A percentile compares a stretch with the other conserved stretches of the same genome.
Evolutionary conservation across 352 stramenopile genomes (phyloP).

Genomic region (Elongisporangium senticosum): DNA sequence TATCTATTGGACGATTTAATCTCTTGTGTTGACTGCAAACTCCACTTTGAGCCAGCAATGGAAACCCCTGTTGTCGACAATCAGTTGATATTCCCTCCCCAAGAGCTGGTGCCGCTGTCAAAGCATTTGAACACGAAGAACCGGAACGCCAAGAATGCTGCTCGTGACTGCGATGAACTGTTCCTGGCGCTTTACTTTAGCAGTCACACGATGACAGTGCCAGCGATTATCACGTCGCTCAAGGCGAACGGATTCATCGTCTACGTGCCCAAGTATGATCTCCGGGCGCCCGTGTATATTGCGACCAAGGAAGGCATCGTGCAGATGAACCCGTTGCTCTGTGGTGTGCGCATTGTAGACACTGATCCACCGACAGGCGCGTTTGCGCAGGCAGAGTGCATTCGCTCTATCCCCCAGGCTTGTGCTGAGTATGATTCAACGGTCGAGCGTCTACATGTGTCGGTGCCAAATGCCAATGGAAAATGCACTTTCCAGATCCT

Average conservation of each 20-base stretch:
- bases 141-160: constrained; percentile 83
- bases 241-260: constrained; percentile 91
- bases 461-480: constrained; percentile 17
- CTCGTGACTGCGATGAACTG: constrained; percentile 84
- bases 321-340: constrained; percentile 75
- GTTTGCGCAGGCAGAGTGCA: constrained; percentile 53
- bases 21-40: constrained; percentile 52
- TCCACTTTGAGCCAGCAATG: constrained; percentile 19
- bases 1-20: constrained; percentile 63
- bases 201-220: constrained; percentile 72
- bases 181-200: constrained; percentile 93
- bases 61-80: background rate
- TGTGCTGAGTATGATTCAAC: constrained; percentile 21
- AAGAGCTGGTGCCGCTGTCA: constrained; percentile 73
- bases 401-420: constrained; percentile 61
- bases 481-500: constrained; percentile 56
- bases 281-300: constrained; percentile 89
- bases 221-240: constrained; percentile 87
- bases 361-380: constrained; percentile 46
- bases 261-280: constrained; percentile 90
- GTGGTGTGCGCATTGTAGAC: constrained; percentile 63
- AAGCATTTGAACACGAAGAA: constrained; percentile 90
- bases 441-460: constrained; percentile 20
- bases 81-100: constrained; percentile 34
- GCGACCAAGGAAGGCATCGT: constrained; percentile 80